Evolutionary conservation across 140 eudicot genomes (phyloP), one percentile per base, ranked within the genome.

Genomic region (Artemisia princeps): DNA sequence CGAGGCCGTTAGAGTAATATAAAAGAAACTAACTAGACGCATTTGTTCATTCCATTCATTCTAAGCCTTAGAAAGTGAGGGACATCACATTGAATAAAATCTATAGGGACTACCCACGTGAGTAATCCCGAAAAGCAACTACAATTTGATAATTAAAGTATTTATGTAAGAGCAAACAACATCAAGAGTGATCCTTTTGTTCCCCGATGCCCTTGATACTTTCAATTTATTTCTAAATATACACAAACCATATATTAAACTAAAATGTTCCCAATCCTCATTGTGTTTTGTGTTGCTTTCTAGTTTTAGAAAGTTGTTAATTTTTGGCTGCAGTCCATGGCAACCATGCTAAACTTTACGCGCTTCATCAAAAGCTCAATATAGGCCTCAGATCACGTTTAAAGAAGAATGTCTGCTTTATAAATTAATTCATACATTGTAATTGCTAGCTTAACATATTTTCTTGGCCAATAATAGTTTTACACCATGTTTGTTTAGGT

Each of bases 41-140:
- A 54, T 42, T 22, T 64, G 22, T 56, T 26, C 16, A 24, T 55
- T n/a, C 9, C 54, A 46, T 56, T 16, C 44, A 56, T 73, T 73
- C 48, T 57, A 73, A 73, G 72, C 72, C 77, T 55, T 14, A 64
- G 53, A 65, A 65, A 73, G 78, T 73, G 67, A 65, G 72, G 53
- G 72, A 57, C 72, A 73, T 17, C 19, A 20, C 6, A 55, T 24
- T 65, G 67, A 73, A 65, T 20, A 20, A 20, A 73, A 65, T 65
- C 61, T 20, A 57, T 73, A 65, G 62, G 62, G 68, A 56, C 72
- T 73, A 65, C 64, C 72, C 72, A 73, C 78, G 72, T 65, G 78
- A 73, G 72, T 48, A 60, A 73, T 65, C 60, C 30, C 64, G 7
- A 65, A 56, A 65, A 24, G 48, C 60, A 56, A 56, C 46, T 69